phyloP scores from a whole-genome alignment of 1,284 basidiomycete species.

The Rhodotorula glutinis region DNA sequence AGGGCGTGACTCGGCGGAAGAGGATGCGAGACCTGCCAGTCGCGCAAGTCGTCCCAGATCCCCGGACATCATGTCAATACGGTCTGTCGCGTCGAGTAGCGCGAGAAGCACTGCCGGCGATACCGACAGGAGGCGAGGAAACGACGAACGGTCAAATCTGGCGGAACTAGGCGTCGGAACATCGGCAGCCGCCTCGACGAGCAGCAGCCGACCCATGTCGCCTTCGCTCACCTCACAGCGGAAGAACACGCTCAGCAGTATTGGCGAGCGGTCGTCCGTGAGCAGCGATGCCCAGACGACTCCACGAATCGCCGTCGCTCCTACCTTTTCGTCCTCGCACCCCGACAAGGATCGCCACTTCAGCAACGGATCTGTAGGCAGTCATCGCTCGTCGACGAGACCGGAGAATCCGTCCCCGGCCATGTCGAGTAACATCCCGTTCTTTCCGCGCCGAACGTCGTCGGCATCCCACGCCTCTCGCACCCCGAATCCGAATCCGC shows the following conservation, averaged over 20 bases:
- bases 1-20: neutral
- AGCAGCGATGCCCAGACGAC: constrained; percentile 1
- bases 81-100: constrained; percentile 31
- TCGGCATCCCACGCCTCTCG: constrained; percentile 11
- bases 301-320: constrained; percentile 7
- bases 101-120: neutral
- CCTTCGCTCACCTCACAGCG: neutral
- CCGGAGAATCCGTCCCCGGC: constrained; percentile 18
- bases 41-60: constrained; percentile 5
- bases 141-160: neutral
- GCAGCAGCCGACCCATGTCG: neutral
- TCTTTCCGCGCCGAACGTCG: constrained; percentile 1
- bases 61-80: constrained; percentile 16
- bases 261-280: neutral
- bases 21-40: neutral
- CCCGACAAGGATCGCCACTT: constrained; percentile 8
- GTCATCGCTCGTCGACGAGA: constrained; percentile 17
- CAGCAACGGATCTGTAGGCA: constrained; percentile 11
- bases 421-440: neutral
- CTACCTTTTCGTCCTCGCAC: constrained; percentile 15
- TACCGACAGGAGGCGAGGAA: neutral
- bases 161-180: neutral
- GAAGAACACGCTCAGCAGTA: neutral
- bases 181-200: neutral
- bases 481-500: constrained; percentile 10